Conservation (phyloP, 2,329 filamentous ascomycete genomes). For the Exophiala calicioides region DNA sequence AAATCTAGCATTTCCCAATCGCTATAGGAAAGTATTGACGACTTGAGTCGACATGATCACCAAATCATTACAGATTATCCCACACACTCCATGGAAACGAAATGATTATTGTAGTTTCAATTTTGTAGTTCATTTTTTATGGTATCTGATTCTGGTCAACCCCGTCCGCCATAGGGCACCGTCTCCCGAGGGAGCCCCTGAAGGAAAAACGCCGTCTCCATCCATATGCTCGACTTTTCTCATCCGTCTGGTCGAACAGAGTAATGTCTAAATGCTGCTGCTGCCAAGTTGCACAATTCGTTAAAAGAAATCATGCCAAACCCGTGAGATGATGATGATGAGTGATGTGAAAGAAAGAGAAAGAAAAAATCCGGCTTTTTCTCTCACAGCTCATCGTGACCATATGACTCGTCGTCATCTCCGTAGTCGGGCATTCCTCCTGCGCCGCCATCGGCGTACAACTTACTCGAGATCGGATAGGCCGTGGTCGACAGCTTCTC, state of each 20-base stretch:
- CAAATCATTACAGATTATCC: too few species aligned
- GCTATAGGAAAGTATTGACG: too few species aligned
- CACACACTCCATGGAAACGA: too few species aligned
- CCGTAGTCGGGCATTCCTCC: conserved; percentile 61
- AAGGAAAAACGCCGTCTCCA: conserved; percentile 12
- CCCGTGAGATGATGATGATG: too few species aligned
- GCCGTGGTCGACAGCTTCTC: conserved; percentile 97
- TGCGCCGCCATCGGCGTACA: conserved; percentile 74
- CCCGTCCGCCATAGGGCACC: conserved; percentile 4
- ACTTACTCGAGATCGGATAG: conserved; percentile 98
- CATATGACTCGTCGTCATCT: conserved; percentile 60
- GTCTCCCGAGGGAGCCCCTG: neutral
- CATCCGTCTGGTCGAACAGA: conserved; percentile 7
- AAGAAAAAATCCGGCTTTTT: too few species aligned
- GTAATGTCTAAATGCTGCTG: conserved; percentile 23
- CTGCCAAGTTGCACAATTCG: conserved; percentile 15
- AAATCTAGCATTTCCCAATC: too few species aligned
- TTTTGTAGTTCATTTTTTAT: conserved; percentile 9
- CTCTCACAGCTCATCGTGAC: conserved; percentile 72
- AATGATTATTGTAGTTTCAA: conserved; percentile 1
- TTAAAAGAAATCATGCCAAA: conserved; percentile 18
- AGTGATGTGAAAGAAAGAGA: too few species aligned
- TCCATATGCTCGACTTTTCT: conserved; percentile 7
- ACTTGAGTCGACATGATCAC: too few species aligned
- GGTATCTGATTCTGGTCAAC: conserved; percentile 17